A percentile compares a stretch with the other conserved stretches of the same genome.
phyloP scores from a whole-genome alignment of 495 filamentous ascomycete genomes.

The Aspergillus wentii region DNA sequence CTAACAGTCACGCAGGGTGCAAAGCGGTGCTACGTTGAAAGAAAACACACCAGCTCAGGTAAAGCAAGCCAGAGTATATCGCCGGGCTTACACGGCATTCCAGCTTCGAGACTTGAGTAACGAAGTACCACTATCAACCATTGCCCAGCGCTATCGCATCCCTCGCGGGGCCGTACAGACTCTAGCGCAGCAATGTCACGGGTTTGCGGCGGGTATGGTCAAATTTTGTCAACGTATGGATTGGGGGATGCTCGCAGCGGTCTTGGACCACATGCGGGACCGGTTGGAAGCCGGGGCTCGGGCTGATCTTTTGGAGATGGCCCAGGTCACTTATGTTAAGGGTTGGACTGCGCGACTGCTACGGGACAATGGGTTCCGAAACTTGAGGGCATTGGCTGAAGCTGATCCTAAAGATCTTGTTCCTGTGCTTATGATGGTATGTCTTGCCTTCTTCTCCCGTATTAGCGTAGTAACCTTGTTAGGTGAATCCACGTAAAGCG shows the following conservation, averaged over 20 bases:
- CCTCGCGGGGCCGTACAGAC: conserved; percentile 69
- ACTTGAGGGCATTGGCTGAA: conserved; percentile 61
- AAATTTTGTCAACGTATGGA: conserved; percentile 73
- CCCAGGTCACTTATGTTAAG: conserved; percentile 74
- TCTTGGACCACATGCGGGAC: conserved; percentile 73
- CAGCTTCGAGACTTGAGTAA: conserved; percentile 81
- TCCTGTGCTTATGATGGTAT: conserved; percentile 64
- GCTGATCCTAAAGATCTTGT: conserved; percentile 63
- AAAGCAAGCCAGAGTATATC: conserved; percentile 58
- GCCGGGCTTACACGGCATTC: conserved; percentile 74
- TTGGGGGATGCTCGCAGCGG: conserved; percentile 69
- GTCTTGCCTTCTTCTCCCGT: conserved; percentile 1
- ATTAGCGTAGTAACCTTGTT: not conserved
- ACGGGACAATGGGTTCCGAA: conserved; percentile 72
- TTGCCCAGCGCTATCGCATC: conserved; percentile 65
- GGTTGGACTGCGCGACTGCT: conserved; percentile 72
- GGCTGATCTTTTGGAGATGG: conserved; percentile 67
- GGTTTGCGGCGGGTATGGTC: conserved; percentile 73
- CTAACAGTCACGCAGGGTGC: conserved; percentile 52
- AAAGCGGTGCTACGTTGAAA: conserved; percentile 58
- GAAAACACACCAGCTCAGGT: conserved; percentile 58
- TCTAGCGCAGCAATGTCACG: conserved; percentile 69
- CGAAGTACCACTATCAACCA: conserved; percentile 64
- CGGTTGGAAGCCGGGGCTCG: conserved; percentile 69
- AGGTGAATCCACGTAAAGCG: conserved; percentile 48